phyloP scores from a whole-genome alignment of 2,329 filamentous ascomycete species.

The Penicillium sp. region DNA sequence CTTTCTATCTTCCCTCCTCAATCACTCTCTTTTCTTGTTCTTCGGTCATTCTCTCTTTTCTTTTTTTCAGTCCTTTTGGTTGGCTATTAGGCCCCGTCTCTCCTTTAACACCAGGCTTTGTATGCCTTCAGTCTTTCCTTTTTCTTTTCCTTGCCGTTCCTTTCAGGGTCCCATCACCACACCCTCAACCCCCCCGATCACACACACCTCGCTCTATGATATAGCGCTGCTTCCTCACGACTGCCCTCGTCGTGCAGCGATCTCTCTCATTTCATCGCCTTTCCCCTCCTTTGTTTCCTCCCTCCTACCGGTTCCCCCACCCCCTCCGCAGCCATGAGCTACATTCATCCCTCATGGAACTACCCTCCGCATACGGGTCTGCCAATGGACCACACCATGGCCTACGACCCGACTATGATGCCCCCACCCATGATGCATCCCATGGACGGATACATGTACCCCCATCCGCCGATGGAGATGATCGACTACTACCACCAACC shows the following conservation, averaged over 20 bases:
- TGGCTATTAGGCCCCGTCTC: constrained; percentile 19
- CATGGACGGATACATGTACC: constrained; percentile 38
- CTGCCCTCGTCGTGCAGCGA: constrained; percentile 20
- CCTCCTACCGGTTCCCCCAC: not conserved
- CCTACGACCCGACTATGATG: constrained; percentile 35
- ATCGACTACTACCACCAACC: constrained; percentile 42
- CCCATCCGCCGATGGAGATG: constrained; percentile 40
- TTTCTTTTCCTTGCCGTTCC: constrained; percentile 4
- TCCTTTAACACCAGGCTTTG: constrained; percentile 20
- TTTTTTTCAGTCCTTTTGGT: constrained; percentile 21
- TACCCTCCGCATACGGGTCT: constrained; percentile 33
- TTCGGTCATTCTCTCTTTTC: constrained; percentile 17
- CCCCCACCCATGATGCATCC: constrained; percentile 38
- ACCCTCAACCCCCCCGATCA: constrained; percentile 1
- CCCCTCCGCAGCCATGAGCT: constrained; percentile 33
- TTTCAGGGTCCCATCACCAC: constrained; percentile 9
- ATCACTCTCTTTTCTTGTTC: constrained; percentile 4
- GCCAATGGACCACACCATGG: constrained; percentile 37
- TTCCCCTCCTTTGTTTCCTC: constrained; percentile 3
- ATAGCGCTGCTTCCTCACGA: constrained; percentile 16
- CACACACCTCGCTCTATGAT: constrained; percentile 11
- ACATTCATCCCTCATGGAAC: constrained; percentile 37
- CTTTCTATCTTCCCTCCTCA: constrained; percentile 15
- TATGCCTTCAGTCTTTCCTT: constrained; percentile 22
- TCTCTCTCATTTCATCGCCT: not conserved